Evolutionary conservation across 129 eudicot species (phyloP), one percentile per base, ranked within the genome.

Genomic region (Centella asiatica): DNA sequence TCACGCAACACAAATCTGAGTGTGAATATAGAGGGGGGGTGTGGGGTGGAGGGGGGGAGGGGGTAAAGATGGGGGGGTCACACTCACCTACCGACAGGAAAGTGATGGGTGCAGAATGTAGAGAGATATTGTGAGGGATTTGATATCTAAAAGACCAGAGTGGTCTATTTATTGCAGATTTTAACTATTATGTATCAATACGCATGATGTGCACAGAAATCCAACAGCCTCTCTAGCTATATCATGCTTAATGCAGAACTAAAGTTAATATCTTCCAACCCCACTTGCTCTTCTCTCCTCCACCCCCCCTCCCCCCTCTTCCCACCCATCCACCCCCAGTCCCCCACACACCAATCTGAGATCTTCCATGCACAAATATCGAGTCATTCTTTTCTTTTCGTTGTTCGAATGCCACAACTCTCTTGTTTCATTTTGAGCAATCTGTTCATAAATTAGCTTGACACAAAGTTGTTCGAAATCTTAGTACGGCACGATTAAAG

Each of bases 21-120:
- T 39, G 3, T 29, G 17, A 22, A 56, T 1, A 55, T 6, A 15
- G 15, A 55, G 23, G 2, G n/a, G 1, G 11, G 4, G 12, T 19
- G 23, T 36, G 24, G 12, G 49, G 23, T 7, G 22, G 8, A 26
- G 18, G 7, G 14, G 8, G 34, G 24, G 50, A 33, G 18, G 17
- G 34, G 11, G n/a, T 15, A 18, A 19, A 2, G 53, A 8, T n/a
- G 27, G 12, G 29, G 14, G 52, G 32, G 89, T 76, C 82, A 42
- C 64, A 68, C 58, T 79, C 68, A 69, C 44, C 61, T 57, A 50
- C 69, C 79, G 82, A 84, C 90, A 81, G 22, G 70, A 75, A 17
- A 84, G 79, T 64, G 84, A 76, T 72, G 78, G 76, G 53, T n/a
- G 67, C 69, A 67, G 85, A 76, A 80, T 77, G 72, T 66, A 72